Evolutionary conservation across 2,329 filamentous ascomycete species (phyloP).

Genomic region (Fusarium pininemorale): DNA sequence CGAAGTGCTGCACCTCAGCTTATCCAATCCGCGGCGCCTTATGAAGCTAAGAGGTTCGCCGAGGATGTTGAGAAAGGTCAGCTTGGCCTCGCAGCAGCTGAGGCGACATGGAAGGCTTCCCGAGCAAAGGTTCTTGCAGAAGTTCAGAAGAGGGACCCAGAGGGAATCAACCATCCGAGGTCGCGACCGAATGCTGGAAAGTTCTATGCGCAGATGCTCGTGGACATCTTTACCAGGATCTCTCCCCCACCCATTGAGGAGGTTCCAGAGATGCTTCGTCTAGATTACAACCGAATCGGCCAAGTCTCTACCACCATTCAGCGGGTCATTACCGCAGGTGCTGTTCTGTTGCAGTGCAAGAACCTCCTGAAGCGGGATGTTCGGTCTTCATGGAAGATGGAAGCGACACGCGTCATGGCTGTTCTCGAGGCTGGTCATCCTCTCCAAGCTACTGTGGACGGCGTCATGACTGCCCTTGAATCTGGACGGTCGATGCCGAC

Average conservation of each 20-base stretch:
- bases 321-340: constrained; percentile 76
- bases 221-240: constrained; percentile 77
- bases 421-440: constrained; percentile 69
- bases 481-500: constrained; percentile 70
- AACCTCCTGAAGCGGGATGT: constrained; percentile 85
- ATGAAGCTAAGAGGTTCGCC: constrained; percentile 78
- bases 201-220: constrained; percentile 79
- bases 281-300: constrained; percentile 72
- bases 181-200: constrained; percentile 73
- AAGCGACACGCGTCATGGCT: constrained; percentile 75
- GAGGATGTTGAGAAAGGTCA: constrained; percentile 67
- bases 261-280: constrained; percentile 77
- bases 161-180: constrained; percentile 68
- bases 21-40: constrained; percentile 74
- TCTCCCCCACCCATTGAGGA: constrained; percentile 61
- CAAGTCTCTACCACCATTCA: constrained; percentile 51
- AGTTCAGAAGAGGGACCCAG: constrained; percentile 73
- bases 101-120: constrained; percentile 72
- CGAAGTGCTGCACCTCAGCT: constrained; percentile 76
- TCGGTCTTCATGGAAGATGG: constrained; percentile 78
- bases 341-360: constrained; percentile 81
- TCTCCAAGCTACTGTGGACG: constrained; percentile 64
- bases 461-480: constrained; percentile 70
- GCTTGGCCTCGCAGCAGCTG: constrained; percentile 67
- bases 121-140: constrained; percentile 72